phyloP scores from a whole-genome alignment of 352 stramenopile genomes.

The Pythium coloratum region DNA sequence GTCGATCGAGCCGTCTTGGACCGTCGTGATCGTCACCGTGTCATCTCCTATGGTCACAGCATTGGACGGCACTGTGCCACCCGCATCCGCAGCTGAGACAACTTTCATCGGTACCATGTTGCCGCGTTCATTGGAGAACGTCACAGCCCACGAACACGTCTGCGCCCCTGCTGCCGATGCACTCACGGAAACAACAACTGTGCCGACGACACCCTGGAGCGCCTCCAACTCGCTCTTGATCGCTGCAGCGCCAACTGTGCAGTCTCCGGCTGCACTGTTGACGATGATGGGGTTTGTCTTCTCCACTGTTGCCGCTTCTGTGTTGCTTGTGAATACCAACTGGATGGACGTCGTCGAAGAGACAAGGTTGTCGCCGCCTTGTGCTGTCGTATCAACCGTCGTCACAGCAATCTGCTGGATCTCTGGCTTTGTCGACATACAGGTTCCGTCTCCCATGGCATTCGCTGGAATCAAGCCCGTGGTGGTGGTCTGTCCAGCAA shows the following conservation, averaged over 20 bases:
- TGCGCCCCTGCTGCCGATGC: constrained; percentile 46
- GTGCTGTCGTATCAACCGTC: constrained; percentile 88
- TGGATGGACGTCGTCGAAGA: constrained; percentile 85
- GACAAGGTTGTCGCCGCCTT: constrained; percentile 88
- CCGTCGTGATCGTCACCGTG: constrained; percentile 72
- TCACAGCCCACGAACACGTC: constrained; percentile 88
- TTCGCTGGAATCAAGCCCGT: constrained; percentile 88
- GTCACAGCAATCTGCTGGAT: constrained; percentile 91
- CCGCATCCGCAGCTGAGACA: constrained; percentile 38
- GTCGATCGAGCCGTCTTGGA: constrained; percentile 83
- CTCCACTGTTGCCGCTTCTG: constrained; percentile 39
- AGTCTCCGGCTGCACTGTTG: constrained; percentile 81
- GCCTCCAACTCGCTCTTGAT: constrained; percentile 58
- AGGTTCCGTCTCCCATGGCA: constrained; percentile 59
- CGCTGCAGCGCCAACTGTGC: constrained; percentile 52
- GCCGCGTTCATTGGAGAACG: constrained; percentile 86
- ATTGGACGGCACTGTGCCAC: constrained; percentile 33
- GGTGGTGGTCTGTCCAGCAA: constrained; percentile 43
- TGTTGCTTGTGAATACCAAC: constrained; percentile 85
- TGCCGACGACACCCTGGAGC: constrained; percentile 39
- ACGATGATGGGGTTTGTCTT: constrained; percentile 82
- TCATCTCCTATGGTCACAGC: constrained; percentile 74
- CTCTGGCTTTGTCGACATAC: constrained; percentile 64
- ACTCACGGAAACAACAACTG: constrained; percentile 53
- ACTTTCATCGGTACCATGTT: constrained; percentile 83